Conservation (phyloP, 768 basidiomycete genomes). For the Boletus bicolor region DNA sequence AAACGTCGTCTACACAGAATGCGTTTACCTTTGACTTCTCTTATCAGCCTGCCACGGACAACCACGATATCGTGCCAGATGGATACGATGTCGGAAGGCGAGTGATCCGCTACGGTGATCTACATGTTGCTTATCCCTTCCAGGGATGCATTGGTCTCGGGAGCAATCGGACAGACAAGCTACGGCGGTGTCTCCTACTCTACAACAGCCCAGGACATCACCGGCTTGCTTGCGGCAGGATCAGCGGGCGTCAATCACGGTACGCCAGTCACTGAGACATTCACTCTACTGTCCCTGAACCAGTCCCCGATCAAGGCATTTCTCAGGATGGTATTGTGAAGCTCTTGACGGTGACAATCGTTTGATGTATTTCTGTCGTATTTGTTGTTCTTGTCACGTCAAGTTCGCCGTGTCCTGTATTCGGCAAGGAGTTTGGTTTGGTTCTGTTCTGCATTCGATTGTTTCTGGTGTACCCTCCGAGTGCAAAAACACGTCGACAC, state of each 20-base stretch:
- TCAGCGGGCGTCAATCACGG: slow-evolving; percentile 50
- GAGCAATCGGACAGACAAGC: slow-evolving; percentile 37
- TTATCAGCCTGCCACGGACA: slow-evolving; percentile 28
- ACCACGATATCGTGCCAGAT: slow-evolving; percentile 42
- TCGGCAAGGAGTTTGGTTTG: background rate
- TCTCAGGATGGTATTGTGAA: slow-evolving; percentile 55
- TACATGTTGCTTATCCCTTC: background rate
- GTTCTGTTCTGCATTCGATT: too few relatives aligned
- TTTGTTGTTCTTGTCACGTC: background rate
- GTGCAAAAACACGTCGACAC: too few relatives aligned
- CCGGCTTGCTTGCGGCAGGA: slow-evolving; percentile 53
- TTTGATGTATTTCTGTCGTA: slow-evolving; percentile 15
- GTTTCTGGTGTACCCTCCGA: too few relatives aligned
- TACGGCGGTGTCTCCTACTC: slow-evolving; percentile 47
- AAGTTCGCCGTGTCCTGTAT: background rate
- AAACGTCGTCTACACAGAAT: background rate
- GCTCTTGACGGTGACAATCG: slow-evolving; percentile 49
- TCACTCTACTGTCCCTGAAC: background rate
- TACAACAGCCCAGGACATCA: slow-evolving; percentile 44
- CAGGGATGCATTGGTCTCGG: slow-evolving; percentile 39
- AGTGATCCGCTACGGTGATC: slow-evolving; percentile 1
- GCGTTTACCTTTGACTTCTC: background rate
- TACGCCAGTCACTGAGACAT: slow-evolving; percentile 17
- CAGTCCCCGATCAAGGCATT: slow-evolving; percentile 40
- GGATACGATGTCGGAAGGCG: slow-evolving; percentile 49